A percentile compares a stretch with the other conserved stretches of the same genome.
Evolutionary conservation across 768 basidiomycete species (phyloP).

Genomic region (Russula sp.): DNA sequence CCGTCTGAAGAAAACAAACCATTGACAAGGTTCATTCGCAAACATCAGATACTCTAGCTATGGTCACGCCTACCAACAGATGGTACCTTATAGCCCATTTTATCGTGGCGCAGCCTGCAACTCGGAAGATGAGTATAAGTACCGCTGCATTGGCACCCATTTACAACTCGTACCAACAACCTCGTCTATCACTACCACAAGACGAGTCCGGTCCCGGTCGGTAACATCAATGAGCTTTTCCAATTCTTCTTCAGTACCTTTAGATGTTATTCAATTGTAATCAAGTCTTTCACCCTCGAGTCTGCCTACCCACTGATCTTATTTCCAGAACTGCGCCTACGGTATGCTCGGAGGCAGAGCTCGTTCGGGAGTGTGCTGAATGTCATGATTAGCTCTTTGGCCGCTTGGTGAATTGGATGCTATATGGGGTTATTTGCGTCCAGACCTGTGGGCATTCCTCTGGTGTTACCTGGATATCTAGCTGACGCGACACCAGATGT

Average conservation of each 20-base stretch:
- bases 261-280: neutral
- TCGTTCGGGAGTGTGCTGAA: neutral
- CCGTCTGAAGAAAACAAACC: too few relatives aligned
- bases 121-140: neutral
- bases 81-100: neutral
- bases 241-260: neutral
- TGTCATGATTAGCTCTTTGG: neutral
- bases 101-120: neutral
- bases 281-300: neutral
- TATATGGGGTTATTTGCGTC: constrained; percentile 4
- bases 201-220: neutral
- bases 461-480: too few relatives aligned
- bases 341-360: neutral
- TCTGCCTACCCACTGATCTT: neutral
- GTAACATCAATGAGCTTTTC: neutral
- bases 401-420: neutral
- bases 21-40: neutral
- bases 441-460: neutral
- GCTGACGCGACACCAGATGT: neutral
- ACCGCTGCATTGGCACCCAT: neutral
- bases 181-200: neutral
- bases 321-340: neutral
- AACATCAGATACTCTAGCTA: neutral
- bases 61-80: neutral
- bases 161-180: neutral